Evolutionary conservation across 768 basidiomycete species (phyloP).

Genomic region (Boletus reticuloceps): DNA sequence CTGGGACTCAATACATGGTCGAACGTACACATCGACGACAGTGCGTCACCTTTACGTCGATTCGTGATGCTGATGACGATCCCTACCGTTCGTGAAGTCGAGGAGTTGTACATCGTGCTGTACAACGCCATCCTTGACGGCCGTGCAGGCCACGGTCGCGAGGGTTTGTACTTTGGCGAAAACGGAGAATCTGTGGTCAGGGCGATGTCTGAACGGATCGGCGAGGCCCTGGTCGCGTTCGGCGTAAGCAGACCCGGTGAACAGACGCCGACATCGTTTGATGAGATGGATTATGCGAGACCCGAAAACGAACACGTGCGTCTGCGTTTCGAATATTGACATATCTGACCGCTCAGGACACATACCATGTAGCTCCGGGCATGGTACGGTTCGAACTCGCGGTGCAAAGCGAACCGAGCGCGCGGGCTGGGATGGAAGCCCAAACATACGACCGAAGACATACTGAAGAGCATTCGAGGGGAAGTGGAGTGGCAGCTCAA

Average conservation of each 20-base stretch:
- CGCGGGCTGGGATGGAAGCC: conserved; percentile 20
- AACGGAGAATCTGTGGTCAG: conserved; percentile 45
- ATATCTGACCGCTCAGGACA: no score
- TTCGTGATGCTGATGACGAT: background rate
- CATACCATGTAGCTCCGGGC: background rate
- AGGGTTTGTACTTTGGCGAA: conserved; percentile 52
- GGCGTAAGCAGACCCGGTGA: background rate
- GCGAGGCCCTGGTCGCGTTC: conserved; percentile 17
- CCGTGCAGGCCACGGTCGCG: conserved; percentile 22
- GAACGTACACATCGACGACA: conserved; percentile 53
- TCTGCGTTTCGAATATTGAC: background rate
- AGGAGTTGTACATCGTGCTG: conserved; percentile 40
- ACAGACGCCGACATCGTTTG: conserved; percentile 41
- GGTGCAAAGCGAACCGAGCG: conserved; percentile 12
- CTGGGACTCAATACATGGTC: conserved; percentile 59
- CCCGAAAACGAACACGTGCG: background rate
- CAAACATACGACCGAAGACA: conserved; percentile 26
- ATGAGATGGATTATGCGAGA: conserved; percentile 12
- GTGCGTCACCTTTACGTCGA: background rate
- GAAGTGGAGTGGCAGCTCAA: conserved; percentile 10
- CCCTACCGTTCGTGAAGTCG: conserved; percentile 10
- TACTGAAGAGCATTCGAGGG: conserved; percentile 13
- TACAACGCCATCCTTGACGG: conserved; percentile 34
- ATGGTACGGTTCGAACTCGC: conserved; percentile 16
- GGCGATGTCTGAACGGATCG: conserved; percentile 40